phyloP scores from a whole-genome alignment of 208 protist genomes.

The Crithidia bombi region DNA sequence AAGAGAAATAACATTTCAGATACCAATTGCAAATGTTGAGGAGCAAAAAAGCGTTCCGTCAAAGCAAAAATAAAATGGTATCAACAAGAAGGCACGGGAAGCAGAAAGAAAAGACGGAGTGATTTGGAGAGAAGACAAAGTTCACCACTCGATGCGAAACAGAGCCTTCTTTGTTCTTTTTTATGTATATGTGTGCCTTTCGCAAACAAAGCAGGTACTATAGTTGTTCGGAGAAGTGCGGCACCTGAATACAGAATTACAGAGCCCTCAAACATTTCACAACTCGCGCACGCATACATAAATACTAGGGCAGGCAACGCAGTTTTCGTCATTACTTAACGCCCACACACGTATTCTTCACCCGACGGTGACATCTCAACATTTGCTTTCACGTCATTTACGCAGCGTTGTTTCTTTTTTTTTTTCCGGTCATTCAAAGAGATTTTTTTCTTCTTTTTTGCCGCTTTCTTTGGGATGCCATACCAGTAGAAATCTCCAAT shows the following conservation, averaged over 20 bases:
- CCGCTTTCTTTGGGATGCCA: background rate
- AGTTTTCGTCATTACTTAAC: too few relatives aligned
- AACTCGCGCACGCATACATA: too few relatives aligned
- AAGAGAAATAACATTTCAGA: constrained; percentile 16
- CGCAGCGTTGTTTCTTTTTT: background rate
- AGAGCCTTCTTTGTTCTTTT: too few relatives aligned
- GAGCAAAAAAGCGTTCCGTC: background rate
- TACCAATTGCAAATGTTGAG: constrained; percentile 1
- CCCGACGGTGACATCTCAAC: too few relatives aligned
- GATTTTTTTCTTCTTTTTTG: background rate
- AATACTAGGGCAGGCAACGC: background rate
- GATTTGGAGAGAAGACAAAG: background rate
- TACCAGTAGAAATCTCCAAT: constrained; percentile 12
- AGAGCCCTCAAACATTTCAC: too few relatives aligned
- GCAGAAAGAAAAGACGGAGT: background rate
- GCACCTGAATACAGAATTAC: too few relatives aligned
- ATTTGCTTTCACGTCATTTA: too few relatives aligned
- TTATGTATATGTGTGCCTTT: too few relatives aligned
- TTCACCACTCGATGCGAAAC: too few relatives aligned
- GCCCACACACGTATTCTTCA: too few relatives aligned
- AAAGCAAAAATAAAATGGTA: background rate
- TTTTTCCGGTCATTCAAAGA: background rate
- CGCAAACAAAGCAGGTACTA: too few relatives aligned
- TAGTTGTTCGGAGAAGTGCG: too few relatives aligned
- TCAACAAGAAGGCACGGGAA: background rate